Evolutionary conservation across 179 eudicot species (phyloP), one percentile per base, ranked within the genome.

Genomic region (Patellifolia procumbens): DNA sequence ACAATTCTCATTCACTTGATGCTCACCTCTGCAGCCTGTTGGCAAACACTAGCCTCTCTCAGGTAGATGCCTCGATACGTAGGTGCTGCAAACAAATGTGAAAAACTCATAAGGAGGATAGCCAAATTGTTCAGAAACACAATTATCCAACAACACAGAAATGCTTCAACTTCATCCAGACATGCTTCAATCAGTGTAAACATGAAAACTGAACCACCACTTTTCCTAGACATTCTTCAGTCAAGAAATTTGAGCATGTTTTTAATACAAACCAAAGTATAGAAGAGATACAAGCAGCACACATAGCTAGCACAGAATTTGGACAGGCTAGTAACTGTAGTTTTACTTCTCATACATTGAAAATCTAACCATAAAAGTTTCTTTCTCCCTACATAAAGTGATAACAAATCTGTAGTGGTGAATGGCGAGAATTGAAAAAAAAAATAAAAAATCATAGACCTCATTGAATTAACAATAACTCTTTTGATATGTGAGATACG

Each of bases 11-110:
- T 24, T 7, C 59, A 31, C 29, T 69, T 17, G 29, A 29, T 42
- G n/a, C 74, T 65, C 56, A 79, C 81, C 81, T 79, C 81, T 17
- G 81, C 77, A 73, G 78, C 22, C 73, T 79, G 81, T 79, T 73
- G 78, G 73, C 81, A 79, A 17, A 78, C 72, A 79, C 73, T 73
- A 32, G 77, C 68, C 48, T 79, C 81, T 67, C 81, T 79, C 60
- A 79, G 66, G 77, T 79, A 79, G 77, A 79, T 68, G 43, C 81
- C 81, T 53, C 81, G 81, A 68, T 43, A 73, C 19, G 81, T 79
- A 68, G 81, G 81, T 29, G 77, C 81, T 79, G 81, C 74, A 79
- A 55, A 26, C 17, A 32, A 79, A 59, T 8, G n/a, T 73, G n/a
- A 9, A 67, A 22, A 29, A 24, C 46, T 35, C 74, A 43, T 68